Base-by-base conservation (phyloP, 2,329 filamentous ascomycete genomes). In the Aspergillus eucalypticola region DNA sequence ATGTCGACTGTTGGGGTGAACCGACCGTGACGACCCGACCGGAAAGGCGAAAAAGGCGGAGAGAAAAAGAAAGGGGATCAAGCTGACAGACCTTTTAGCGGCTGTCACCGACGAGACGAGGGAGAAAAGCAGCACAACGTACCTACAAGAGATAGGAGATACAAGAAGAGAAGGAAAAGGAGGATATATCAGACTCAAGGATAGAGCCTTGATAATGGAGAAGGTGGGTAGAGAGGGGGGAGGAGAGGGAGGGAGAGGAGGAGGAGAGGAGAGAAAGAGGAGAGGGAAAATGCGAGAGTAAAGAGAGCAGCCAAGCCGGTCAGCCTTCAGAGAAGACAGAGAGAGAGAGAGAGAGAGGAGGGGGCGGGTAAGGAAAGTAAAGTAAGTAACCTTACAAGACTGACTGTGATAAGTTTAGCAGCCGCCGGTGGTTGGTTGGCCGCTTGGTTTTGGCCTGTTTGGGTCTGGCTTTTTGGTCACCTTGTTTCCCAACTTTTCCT, bases 341-440 rank as follows among this genome's bases (percentile, higher is more conserved):
- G 50, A 57, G 56, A 58, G 66, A 63, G 64, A n/a, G n/a, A n/a
- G n/a, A n/a, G n/a, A n/a, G n/a, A 65, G 67, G 70, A 63, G 64
- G 66, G 67, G 70, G 69, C 65, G 67, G 70, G 70, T 63, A 63
- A 61, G 50, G 60, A 35, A 59, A 59, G 55, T 21, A 21, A 21
- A 3, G 2, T 3, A 21, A 21, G 19, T 21, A 21, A 21, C n/a
- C n/a, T n/a, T n/a, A n/a, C 19, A 21, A 17, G 49, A 52, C 25
- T 19, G 46, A 17, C 46, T 10, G 52, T 42, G 35, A 54, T 29
- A 44, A 54, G 52, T 42, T 42, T 17, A 39, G 23, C 38, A 54
- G 39, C 38, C 35, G 39, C 38, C 38, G 29, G 50, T 54, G 52
- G 52, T 54, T 54, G 38, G 52, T 41, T 42, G 35, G 38, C 38